Evolutionary conservation across 768 basidiomycete species (phyloP).

Genomic region (Goffeauzyma gilvescens): DNA sequence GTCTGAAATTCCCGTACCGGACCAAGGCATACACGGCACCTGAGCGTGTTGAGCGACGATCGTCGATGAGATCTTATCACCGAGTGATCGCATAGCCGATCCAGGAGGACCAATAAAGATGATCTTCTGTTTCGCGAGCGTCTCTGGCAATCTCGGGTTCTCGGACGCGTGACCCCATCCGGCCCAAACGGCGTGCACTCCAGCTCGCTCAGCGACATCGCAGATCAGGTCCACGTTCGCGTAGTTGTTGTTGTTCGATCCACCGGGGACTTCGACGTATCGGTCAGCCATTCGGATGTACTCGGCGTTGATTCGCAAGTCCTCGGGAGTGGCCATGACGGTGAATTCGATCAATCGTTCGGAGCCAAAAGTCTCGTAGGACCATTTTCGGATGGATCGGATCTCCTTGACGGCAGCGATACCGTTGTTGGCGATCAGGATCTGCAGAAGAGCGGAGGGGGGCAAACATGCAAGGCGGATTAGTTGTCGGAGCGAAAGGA

Average conservation of each 20-base stretch:
- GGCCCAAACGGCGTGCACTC: slow-evolving; percentile 98
- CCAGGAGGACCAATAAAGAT: slow-evolving; percentile 99
- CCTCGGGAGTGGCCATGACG: slow-evolving; percentile 98
- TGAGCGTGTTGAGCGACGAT: slow-evolving; percentile 93
- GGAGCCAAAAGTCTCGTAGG: slow-evolving; percentile 93
- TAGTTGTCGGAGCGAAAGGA: neutral
- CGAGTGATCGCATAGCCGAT: slow-evolving; percentile 93
- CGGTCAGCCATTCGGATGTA: slow-evolving; percentile 99
- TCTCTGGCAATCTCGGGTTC: slow-evolving; percentile 89
- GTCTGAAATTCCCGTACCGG: slow-evolving; percentile 78
- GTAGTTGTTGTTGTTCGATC: slow-evolving; percentile 97
- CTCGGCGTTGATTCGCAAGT: slow-evolving; percentile 85
- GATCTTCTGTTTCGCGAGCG: slow-evolving; percentile 77
- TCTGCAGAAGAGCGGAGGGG: slow-evolving; percentile 36
- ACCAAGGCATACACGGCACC: slow-evolving; percentile 98
- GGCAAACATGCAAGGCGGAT: neutral
- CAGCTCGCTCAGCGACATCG: slow-evolving; percentile 88
- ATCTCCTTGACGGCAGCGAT: slow-evolving; percentile 99
- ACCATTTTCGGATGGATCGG: slow-evolving; percentile 96
- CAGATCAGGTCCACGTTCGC: slow-evolving; percentile 98
- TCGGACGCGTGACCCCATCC: slow-evolving; percentile 99
- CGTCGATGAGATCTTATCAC: slow-evolving; percentile 98
- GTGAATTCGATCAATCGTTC: slow-evolving; percentile 96
- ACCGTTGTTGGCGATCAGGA: slow-evolving; percentile 98
- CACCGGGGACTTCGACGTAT: slow-evolving; percentile 95